A percentile compares a stretch with the other conserved stretches of the same genome.
Evolutionary conservation across 495 filamentous ascomycete genomes (phyloP).

Genomic region (Penicillium ochrochloron): DNA sequence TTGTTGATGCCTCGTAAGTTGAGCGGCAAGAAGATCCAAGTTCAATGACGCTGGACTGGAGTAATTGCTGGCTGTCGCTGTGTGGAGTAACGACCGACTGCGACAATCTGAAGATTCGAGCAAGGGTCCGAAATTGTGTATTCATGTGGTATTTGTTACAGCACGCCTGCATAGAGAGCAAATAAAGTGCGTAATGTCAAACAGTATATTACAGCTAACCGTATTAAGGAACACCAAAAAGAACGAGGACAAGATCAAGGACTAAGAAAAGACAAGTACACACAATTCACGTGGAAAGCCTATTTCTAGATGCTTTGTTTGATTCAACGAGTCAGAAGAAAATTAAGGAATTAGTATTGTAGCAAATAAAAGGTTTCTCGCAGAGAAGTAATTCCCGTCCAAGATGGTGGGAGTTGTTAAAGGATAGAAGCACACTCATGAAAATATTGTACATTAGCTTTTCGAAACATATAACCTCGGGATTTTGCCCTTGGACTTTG

Average conservation of each 20-base stretch:
- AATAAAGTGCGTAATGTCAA: neutral
- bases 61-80: neutral
- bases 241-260: neutral
- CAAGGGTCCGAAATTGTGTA: neutral
- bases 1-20: neutral
- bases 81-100: neutral
- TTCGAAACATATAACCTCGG: neutral
- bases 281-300: no score
- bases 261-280: neutral
- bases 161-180: neutral
- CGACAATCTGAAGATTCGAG: neutral
- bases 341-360: neutral
- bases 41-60: neutral
- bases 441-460: conserved; percentile 23
- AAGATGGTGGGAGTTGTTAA: conserved; percentile 7
- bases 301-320: neutral
- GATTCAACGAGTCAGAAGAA: neutral
- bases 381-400: conserved; percentile 2
- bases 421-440: conserved; percentile 16
- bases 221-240: neutral
- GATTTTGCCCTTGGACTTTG: neutral
- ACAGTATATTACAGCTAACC: neutral
- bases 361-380: conserved; percentile 6
- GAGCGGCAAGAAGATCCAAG: neutral
- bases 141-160: neutral